Evolutionary conservation across 306 rosid species (phyloP).

Genomic region (Acacia melanoxylon): DNA sequence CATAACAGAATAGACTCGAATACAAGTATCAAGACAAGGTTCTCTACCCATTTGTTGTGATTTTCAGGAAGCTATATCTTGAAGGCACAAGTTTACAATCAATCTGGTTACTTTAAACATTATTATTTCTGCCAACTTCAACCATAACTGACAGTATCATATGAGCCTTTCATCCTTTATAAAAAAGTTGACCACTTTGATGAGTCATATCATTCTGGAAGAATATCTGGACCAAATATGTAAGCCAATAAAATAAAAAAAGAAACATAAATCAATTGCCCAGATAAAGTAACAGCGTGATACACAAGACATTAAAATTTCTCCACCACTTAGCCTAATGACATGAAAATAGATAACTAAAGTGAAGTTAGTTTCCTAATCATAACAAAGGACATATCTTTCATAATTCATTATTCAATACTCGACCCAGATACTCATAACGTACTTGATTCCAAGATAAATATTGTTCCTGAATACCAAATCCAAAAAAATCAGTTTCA

Average conservation of each 20-base stretch:
- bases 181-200: neutral
- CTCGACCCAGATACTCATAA: neutral
- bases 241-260: too few relatives aligned
- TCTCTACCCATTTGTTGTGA: too few relatives aligned
- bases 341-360: neutral
- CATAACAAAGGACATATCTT: neutral
- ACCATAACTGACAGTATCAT: neutral
- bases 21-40: too few relatives aligned
- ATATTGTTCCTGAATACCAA: conserved; percentile 74
- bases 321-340: neutral
- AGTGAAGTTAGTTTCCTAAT: neutral
- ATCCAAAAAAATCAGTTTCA: conserved; percentile 47
- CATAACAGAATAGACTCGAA: neutral
- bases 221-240: too few relatives aligned
- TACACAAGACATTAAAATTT: neutral
- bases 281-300: neutral
- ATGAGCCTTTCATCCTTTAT: neutral
- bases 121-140: neutral
- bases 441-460: conserved; percentile 72
- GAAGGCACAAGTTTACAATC: too few relatives aligned
- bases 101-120: too few relatives aligned
- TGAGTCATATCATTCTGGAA: too few relatives aligned
- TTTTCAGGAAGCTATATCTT: too few relatives aligned
- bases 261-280: too few relatives aligned
- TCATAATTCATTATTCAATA: neutral